Conservation (phyloP, 164 flowering plant species). For the Dillenia suffruticosa region DNA sequence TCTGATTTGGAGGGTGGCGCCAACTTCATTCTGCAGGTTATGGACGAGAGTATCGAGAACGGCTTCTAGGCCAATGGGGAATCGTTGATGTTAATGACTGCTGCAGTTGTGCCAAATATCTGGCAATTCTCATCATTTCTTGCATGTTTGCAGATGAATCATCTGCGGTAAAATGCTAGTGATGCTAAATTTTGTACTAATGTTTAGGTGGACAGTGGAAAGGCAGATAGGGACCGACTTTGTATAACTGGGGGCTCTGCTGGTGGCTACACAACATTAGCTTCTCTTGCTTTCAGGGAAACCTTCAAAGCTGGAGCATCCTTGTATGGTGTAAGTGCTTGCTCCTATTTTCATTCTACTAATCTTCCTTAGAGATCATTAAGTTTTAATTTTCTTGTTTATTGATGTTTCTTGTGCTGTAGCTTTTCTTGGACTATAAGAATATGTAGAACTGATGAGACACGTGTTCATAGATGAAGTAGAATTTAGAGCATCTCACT, state of each 20-base stretch:
- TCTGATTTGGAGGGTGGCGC: conserved; percentile 7
- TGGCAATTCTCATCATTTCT: conserved; percentile 41
- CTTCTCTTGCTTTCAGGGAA: conserved; percentile 87
- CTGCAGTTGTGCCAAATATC: conserved; percentile 86
- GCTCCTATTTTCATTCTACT: conserved; percentile 2
- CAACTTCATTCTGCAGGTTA: conserved; percentile 55
- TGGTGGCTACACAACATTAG: conserved; percentile 95
- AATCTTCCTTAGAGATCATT: neutral
- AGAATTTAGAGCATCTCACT: too few relatives aligned
- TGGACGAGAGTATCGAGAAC: conserved; percentile 89
- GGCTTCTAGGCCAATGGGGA: conserved; percentile 84
- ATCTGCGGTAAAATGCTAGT: too few relatives aligned
- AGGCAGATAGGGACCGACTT: conserved; percentile 68
- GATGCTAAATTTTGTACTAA: conserved; percentile 7
- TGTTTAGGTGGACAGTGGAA: conserved; percentile 74
- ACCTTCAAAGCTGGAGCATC: conserved; percentile 95
- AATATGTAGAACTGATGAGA: too few relatives aligned
- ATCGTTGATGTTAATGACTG: conserved; percentile 95
- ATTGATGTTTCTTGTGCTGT: too few relatives aligned
- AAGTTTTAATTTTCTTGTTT: neutral
- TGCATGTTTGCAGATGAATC: too few relatives aligned
- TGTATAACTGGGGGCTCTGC: conserved; percentile 96
- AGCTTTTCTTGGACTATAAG: too few relatives aligned
- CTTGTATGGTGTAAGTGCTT: conserved; percentile 80
- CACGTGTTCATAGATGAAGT: too few relatives aligned